Evolutionary conservation across 805 yeast genomes (phyloP).

Genomic region (Lipomyces kockii): DNA sequence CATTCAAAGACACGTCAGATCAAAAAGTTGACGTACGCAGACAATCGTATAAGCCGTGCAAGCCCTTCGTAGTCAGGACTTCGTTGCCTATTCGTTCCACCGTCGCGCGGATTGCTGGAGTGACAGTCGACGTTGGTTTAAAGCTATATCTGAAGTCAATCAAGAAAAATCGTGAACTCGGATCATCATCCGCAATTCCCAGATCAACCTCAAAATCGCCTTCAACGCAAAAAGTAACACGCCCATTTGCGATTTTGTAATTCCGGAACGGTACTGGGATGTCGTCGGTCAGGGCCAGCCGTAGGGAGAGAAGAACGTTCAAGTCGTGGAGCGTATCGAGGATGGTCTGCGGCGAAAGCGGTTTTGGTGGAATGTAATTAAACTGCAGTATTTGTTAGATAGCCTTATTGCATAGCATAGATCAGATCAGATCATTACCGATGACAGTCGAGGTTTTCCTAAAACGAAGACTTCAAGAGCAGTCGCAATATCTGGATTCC

Average conservation of each 20-base stretch:
- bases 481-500: conserved; percentile 87
- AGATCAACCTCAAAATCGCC: conserved; percentile 75
- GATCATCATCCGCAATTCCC: conserved; percentile 69
- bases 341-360: conserved; percentile 60
- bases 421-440: conserved; percentile 13
- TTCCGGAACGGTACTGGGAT: conserved; percentile 69
- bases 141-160: conserved; percentile 76
- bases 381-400: conserved; percentile 21
- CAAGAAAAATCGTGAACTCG: conserved; percentile 70
- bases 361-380: conserved; percentile 52
- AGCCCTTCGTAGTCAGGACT: conserved; percentile 52
- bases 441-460: conserved; percentile 49
- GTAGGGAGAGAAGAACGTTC: conserved; percentile 71
- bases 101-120: conserved; percentile 46
- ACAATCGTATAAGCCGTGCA: conserved; percentile 59
- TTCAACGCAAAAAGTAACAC: conserved; percentile 66
- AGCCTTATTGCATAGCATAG: not conserved
- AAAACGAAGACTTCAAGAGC: conserved; percentile 80
- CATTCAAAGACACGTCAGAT: not conserved
- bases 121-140: conserved; percentile 42
- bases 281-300: conserved; percentile 64
- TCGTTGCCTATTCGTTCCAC: conserved; percentile 63
- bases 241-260: conserved; percentile 74
- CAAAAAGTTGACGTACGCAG: conserved; percentile 20
- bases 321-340: conserved; percentile 67